A percentile compares a stretch with the other conserved stretches of the same genome.
Conservation (phyloP, 305 asterid genomes). For the Fraxinus sp. region DNA sequence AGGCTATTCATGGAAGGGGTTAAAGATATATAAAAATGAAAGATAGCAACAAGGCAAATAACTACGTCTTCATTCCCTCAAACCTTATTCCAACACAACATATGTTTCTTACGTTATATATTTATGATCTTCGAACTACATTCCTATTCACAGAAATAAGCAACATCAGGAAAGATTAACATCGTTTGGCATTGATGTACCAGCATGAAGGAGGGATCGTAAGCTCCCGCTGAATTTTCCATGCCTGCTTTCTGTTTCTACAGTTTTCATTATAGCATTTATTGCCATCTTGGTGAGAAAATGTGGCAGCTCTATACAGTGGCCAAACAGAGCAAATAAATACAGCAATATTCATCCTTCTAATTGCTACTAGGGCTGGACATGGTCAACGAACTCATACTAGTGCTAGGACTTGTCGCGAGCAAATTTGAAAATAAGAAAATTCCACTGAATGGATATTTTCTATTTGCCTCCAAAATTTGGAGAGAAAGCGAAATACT, state of each 20-base stretch:
- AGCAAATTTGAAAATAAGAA: too few relatives aligned
- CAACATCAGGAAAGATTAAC: slow-evolving; percentile 68
- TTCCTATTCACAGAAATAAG: slow-evolving; percentile 42
- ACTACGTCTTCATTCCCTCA: too few relatives aligned
- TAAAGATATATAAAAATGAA: too few relatives aligned
- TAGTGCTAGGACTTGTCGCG: too few relatives aligned
- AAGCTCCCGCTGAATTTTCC: slow-evolving; percentile 36
- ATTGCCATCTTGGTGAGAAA: slow-evolving; percentile 31
- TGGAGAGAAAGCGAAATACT: too few relatives aligned
- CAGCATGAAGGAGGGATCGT: slow-evolving; percentile 33
- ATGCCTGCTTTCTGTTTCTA: slow-evolving; percentile 33
- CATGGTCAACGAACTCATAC: too few relatives aligned
- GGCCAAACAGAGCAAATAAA: slow-evolving; percentile 28
- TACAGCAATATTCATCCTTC: slow-evolving; percentile 21
- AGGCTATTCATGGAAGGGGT: too few relatives aligned
- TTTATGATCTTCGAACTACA: neutral
- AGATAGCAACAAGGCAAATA: too few relatives aligned
- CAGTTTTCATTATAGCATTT: slow-evolving; percentile 36
- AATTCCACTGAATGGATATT: too few relatives aligned
- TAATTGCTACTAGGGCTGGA: neutral
- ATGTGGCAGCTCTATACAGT: slow-evolving; percentile 23
- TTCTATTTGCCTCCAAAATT: too few relatives aligned
- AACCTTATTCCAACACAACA: too few relatives aligned
- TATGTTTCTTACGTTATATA: neutral
- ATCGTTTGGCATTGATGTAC: slow-evolving; percentile 45